These are phyloP conservation scores for Mucor racemosus DNA, from an alignment of 371 early-diverging fungal species.

Conservation along the genomic window DNA sequence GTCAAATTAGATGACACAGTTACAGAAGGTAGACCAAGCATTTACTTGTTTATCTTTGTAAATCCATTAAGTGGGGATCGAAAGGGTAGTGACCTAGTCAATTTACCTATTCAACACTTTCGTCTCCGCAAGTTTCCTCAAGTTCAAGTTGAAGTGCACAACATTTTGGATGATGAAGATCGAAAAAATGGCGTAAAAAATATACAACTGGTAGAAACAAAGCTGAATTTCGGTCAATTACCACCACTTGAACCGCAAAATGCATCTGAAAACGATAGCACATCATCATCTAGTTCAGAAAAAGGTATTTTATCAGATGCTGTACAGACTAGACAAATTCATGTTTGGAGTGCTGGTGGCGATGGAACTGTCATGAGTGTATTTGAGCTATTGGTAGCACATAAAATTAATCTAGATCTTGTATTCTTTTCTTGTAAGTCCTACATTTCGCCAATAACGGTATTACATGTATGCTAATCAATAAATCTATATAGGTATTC, in stretches of 20 bases:
- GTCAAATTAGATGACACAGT: constrained; percentile 17
- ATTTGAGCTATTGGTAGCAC: constrained; percentile 52
- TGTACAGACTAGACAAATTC: constrained; percentile 46
- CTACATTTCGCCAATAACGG: not conserved
- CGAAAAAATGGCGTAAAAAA: constrained; percentile 44
- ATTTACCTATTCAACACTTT: constrained; percentile 60
- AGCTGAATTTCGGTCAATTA: constrained; percentile 26
- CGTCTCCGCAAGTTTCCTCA: constrained; percentile 59
- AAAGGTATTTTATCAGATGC: constrained; percentile 38
- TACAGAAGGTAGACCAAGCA: constrained; percentile 44
- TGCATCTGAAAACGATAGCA: not conserved
- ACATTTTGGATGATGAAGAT: constrained; percentile 57
- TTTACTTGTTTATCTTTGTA: constrained; percentile 67
- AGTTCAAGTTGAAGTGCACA: constrained; percentile 66
- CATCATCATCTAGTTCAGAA: constrained; percentile 20
- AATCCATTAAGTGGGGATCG: constrained; percentile 66
- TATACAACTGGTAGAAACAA: constrained; percentile 37
- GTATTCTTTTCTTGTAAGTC: constrained; percentile 63
- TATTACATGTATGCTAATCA: not conserved
- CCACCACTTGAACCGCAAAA: constrained; percentile 15
- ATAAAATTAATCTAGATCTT: constrained; percentile 55
- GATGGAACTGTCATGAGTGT: constrained; percentile 55
- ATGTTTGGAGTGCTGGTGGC: constrained; percentile 70
- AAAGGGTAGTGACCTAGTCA: constrained; percentile 55
- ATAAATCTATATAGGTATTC: constrained; percentile 43